Evolutionary conservation across 176 grass and related monocot species (phyloP), one percentile per base, ranked within the genome.

Genomic region (Phragmites australis): DNA sequence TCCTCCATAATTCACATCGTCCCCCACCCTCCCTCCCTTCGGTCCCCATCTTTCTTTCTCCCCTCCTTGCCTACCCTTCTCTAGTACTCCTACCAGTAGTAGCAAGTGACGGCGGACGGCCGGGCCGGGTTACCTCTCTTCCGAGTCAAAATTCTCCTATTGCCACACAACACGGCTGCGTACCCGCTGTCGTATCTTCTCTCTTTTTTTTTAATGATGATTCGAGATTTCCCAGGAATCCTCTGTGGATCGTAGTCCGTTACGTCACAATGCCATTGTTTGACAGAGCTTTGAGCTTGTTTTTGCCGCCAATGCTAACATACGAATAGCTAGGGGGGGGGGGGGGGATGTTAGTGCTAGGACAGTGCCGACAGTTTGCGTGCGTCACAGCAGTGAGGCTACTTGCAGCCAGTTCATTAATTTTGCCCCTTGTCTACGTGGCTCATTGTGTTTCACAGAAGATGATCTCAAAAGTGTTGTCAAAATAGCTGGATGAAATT

Each of bases 141-240:
- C 1, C 27, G 40, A 27, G 81, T 70, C 81, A 75, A 84, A 60
- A 75, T 70, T 37, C 71, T 30, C 67, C 87, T 80, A 30, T 89
- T 69, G 32, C 75, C 8, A 21, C 55, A 37, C 34, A 37, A 37
- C 34, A 37, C 34, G 34, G 34, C 34, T 37, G 42, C 31, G 31
- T 9, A 34, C 29, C 6, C 39, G 5, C n/a, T 1, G 7, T 40
- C 14, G 27, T 18, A 26, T 26, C 1, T 26, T 50, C 6, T 43
- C 39, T 0, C 10, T 19, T 22, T 39, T 15, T 16, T 39, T 15
- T 16, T 23, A 5, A 14, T 16, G 3, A 0, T 41, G 32, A 17
- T 59, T 81, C 51, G 70, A 74, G 40, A 32, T 75, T 5, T 86
- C 77, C 77, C 60, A 81, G 70, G 77, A 81, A 81, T 86, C 59